A percentile compares a stretch with the other conserved stretches of the same genome.
phyloP scores from a whole-genome alignment of 768 basidiomycete species.

The Suillus brevipes region DNA sequence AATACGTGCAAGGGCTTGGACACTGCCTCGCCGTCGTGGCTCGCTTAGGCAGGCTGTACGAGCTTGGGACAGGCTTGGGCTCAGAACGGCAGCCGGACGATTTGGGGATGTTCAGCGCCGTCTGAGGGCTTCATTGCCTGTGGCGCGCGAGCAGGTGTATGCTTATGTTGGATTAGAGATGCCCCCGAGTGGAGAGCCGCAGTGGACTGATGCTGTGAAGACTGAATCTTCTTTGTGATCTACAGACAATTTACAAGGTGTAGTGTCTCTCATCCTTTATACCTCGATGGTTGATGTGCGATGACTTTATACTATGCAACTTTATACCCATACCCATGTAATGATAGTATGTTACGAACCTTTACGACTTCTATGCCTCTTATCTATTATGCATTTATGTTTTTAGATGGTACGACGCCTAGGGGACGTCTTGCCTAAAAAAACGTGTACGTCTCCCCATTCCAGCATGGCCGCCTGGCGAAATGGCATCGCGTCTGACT shows the following conservation, averaged over 20 bases:
- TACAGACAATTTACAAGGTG: neutral
- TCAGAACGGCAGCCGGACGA: slow-evolving; percentile 28
- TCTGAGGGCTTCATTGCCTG: slow-evolving; percentile 27
- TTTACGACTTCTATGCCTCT: neutral
- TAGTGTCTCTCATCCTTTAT: neutral
- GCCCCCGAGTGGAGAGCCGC: neutral
- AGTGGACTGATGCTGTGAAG: neutral
- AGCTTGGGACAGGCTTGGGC: slow-evolving; percentile 30
- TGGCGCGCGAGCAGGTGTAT: slow-evolving; percentile 27
- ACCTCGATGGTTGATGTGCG: neutral
- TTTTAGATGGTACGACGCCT: too few relatives aligned
- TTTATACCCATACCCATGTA: neutral
- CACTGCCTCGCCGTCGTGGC: slow-evolving; percentile 27
- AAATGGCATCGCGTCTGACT: slow-evolving; percentile 95
- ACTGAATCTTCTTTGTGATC: neutral
- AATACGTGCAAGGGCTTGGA: slow-evolving; percentile 16
- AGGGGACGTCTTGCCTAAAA: neutral
- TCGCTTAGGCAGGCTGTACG: slow-evolving; percentile 29
- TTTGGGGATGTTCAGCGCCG: slow-evolving; percentile 30
- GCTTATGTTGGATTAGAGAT: slow-evolving; percentile 29
- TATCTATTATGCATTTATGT: neutral
- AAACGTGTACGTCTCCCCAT: too few relatives aligned
- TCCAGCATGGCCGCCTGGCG: slow-evolving; percentile 69
- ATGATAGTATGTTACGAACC: neutral
- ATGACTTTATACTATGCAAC: neutral